phyloP scores from a whole-genome alignment of 1,284 basidiomycete species.

The Agroathelia rolfsii region DNA sequence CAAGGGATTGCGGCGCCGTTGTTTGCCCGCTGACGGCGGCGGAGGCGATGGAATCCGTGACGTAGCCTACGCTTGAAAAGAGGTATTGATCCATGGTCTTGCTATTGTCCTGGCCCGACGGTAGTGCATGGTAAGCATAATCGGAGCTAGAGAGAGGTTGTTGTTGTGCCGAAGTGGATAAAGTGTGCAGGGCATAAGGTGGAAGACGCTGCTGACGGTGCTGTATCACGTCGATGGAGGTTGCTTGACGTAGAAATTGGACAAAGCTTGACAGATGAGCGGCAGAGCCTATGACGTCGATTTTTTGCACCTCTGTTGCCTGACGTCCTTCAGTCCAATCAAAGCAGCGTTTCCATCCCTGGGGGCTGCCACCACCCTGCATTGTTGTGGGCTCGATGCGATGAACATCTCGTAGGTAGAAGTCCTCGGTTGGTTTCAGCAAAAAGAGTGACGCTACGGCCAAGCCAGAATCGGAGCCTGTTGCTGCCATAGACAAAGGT shows the following conservation, averaged over 20 bases:
- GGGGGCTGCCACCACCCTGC: too few relatives aligned
- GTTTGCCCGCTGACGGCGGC: too few relatives aligned
- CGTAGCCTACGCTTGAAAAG: too few relatives aligned
- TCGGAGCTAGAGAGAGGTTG: too few relatives aligned
- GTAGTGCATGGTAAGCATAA: background rate
- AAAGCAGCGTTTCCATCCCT: slow-evolving; percentile 61
- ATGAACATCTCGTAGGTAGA: slow-evolving; percentile 48
- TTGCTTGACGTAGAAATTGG: slow-evolving; percentile 33
- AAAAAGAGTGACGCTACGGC: slow-evolving; percentile 54
- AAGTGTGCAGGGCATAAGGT: too few relatives aligned
- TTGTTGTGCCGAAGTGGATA: too few relatives aligned
- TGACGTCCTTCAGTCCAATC: slow-evolving; percentile 75
- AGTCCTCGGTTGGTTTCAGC: slow-evolving; percentile 55
- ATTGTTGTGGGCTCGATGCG: too few relatives aligned
- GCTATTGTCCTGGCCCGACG: background rate
- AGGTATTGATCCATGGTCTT: too few relatives aligned
- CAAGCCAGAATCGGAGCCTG: slow-evolving; percentile 46
- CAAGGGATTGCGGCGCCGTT: too few relatives aligned
- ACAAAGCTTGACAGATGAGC: slow-evolving; percentile 51
- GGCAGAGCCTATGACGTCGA: slow-evolving; percentile 57
- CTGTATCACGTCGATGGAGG: slow-evolving; percentile 27
- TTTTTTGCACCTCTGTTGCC: slow-evolving; percentile 53
- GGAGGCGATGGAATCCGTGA: too few relatives aligned
- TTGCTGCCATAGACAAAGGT: slow-evolving; percentile 45
- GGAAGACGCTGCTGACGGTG: slow-evolving; percentile 27